Base-by-base conservation (phyloP, 148 eudicot genomes). In the Linanthus parryae region DNA sequence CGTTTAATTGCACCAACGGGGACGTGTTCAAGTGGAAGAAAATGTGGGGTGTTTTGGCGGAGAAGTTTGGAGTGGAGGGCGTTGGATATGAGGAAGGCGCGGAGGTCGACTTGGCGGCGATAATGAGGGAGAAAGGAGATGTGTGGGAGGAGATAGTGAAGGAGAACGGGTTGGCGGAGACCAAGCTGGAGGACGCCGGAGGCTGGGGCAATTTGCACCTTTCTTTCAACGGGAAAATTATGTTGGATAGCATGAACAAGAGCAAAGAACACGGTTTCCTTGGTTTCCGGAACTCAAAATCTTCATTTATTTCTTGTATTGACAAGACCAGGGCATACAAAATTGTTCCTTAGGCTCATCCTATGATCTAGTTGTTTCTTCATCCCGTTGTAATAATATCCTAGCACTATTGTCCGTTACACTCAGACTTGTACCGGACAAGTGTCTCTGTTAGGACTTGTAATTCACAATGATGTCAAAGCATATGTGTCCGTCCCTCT, bases 21-120 rank as follows among this genome's bases (percentile, higher is more conserved):
- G 95, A 82, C 19, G 77, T 70, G 28, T 79, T 85, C 56, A 77
- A 64, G 62, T 85, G 95, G 95, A 77, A 73, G 51, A 75, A 86
- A 48, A 37, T 86, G 24, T 86, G 95, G 95, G 72, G 46, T 53
- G 73, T 79, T 43, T 48, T 82, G 64, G 79, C 78, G 0, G 82
- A 86, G 43, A 75, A 82, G 45, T 86, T 82, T 54, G 74, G 61
- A 19, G 59, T 79, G 23, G 72, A 72, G 31, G 70, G 46, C 25
- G 75, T 38, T 15, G 86, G 64, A 48, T 71, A 62, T 27, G 74
- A 71, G 48, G 80, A 58, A 9, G 76, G 67, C 29, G 40, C 26
- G 8, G 17, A 37, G 2, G 3, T 65, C 31, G 63, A 48, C 16
- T 55, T 86, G 55, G 81, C 58, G 35, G 90, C 77, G 62, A 52